A percentile compares a stretch with the other conserved stretches of the same genome.
phyloP scores from a whole-genome alignment of 805 yeast genomes.

The Ascoidea tarda region DNA sequence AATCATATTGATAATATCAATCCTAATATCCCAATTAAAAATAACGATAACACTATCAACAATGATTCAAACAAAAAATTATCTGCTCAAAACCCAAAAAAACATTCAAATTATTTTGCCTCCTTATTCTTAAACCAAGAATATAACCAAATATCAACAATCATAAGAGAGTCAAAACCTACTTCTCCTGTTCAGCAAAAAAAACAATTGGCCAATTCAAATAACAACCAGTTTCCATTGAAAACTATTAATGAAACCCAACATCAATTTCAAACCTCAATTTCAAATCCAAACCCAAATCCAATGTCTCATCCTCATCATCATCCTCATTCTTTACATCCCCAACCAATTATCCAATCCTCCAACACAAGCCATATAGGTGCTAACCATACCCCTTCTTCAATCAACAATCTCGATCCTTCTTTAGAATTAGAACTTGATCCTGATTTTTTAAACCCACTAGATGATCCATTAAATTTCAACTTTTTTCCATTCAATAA shows the following conservation, averaged over 20 bases:
- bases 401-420: background rate
- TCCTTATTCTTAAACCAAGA: background rate
- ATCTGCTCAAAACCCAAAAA: background rate
- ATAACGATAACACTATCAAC: constrained; percentile 5
- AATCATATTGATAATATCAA: constrained; percentile 2
- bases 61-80: background rate
- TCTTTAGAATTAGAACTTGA: background rate
- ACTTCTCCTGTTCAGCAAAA: constrained; percentile 22
- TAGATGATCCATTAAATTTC: constrained; percentile 1
- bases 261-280: constrained; percentile 6
- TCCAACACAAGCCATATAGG: background rate
- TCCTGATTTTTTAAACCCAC: constrained; percentile 1
- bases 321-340: background rate
- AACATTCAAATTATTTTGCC: background rate
- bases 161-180: constrained; percentile 19
- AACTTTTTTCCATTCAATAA: background rate
- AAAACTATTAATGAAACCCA: constrained; percentile 6
- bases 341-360: no score
- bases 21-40: background rate
- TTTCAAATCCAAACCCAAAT: no score
- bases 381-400: background rate
- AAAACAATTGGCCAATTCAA: constrained; percentile 9
- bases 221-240: background rate
- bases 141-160: constrained; percentile 14
- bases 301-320: background rate